These are phyloP conservation scores for Lachancea kluyveri DNA, from an alignment of 805 yeast genomes.

Conservation along the genomic window DNA sequence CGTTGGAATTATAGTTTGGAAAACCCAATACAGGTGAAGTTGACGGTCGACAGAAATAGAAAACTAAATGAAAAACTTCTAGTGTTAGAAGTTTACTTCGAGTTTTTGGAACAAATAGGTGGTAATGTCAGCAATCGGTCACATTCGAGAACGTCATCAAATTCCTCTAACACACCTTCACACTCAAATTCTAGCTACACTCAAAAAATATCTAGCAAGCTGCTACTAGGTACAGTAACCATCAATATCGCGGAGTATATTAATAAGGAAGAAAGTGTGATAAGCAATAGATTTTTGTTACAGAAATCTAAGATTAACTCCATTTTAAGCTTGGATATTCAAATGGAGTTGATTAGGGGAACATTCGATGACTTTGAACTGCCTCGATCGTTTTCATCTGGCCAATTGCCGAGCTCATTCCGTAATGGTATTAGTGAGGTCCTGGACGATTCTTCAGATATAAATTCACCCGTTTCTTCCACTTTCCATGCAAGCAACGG, in stretches of 20 bases:
- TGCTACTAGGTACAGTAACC: constrained; percentile 57
- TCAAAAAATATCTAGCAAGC: constrained; percentile 31
- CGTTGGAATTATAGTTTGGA: constrained; percentile 38
- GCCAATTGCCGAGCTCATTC: constrained; percentile 21
- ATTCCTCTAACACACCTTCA: constrained; percentile 4
- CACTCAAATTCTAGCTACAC: constrained; percentile 12
- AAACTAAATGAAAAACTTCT: constrained; percentile 33
- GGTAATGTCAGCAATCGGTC: constrained; percentile 1
- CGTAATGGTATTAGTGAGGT: constrained; percentile 17
- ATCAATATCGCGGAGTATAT: constrained; percentile 72
- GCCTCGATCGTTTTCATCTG: constrained; percentile 14
- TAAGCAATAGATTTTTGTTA: constrained; percentile 59
- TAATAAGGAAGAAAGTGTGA: constrained; percentile 39
- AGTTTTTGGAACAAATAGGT: constrained; percentile 21
- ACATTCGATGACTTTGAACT: constrained; percentile 26
- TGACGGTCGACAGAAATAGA: constrained; percentile 34
- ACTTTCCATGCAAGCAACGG: constrained; percentile 10
- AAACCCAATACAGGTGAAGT: constrained; percentile 34
- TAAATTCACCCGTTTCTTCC: constrained; percentile 15
- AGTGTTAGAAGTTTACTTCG: constrained; percentile 41
- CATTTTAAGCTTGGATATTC: constrained; percentile 57
- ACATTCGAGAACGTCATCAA: constrained; percentile 4
- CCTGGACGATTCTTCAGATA: constrained; percentile 17
- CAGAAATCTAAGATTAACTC: constrained; percentile 80
- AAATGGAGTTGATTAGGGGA: constrained; percentile 39